Evolutionary conservation across 805 yeast genomes (phyloP).

Genomic region (Cyberlindnera maclurae): DNA sequence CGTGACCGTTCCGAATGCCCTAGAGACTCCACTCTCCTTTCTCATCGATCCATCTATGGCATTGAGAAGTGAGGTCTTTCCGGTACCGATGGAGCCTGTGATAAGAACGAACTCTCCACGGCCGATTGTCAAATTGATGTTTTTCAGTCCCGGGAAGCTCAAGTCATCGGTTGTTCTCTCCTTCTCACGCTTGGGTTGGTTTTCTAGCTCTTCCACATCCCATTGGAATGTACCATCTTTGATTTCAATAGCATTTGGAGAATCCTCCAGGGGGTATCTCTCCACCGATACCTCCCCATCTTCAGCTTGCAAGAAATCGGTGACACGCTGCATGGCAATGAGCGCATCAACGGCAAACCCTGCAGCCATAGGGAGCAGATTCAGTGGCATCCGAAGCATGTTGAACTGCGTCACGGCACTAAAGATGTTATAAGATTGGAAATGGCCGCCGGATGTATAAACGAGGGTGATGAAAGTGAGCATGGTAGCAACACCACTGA

Average conservation of each 20-base stretch:
- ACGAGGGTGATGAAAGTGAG: slow-evolving; percentile 61
- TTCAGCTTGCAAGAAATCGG: slow-evolving; percentile 34
- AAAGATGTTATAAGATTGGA: slow-evolving; percentile 57
- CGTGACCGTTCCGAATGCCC: slow-evolving; percentile 45
- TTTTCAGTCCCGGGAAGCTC: slow-evolving; percentile 33
- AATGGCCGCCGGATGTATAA: slow-evolving; percentile 31
- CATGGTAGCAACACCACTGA: slow-evolving; percentile 45
- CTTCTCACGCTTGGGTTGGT: slow-evolving; percentile 4
- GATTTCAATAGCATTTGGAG: slow-evolving; percentile 37
- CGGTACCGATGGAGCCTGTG: slow-evolving; percentile 78
- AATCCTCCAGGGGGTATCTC: slow-evolving; percentile 28
- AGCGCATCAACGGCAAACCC: slow-evolving; percentile 57
- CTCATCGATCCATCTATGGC: slow-evolving; percentile 72
- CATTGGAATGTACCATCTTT: slow-evolving; percentile 46
- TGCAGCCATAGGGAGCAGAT: slow-evolving; percentile 60
- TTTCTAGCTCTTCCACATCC: slow-evolving; percentile 32
- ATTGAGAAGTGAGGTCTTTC: slow-evolving; percentile 65
- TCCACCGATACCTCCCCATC: slow-evolving; percentile 29
- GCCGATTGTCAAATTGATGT: slow-evolving; percentile 46
- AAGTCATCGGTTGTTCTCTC: slow-evolving; percentile 10
- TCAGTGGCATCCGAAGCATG: slow-evolving; percentile 49
- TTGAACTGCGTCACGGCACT: slow-evolving; percentile 68
- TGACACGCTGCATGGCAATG: slow-evolving; percentile 49
- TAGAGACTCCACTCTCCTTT: slow-evolving; percentile 42
- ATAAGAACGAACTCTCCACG: slow-evolving; percentile 68